A percentile compares a stretch with the other conserved stretches of the same genome.
Conservation (phyloP, 2,329 filamentous ascomycete species). For the Alternaria sp. region DNA sequence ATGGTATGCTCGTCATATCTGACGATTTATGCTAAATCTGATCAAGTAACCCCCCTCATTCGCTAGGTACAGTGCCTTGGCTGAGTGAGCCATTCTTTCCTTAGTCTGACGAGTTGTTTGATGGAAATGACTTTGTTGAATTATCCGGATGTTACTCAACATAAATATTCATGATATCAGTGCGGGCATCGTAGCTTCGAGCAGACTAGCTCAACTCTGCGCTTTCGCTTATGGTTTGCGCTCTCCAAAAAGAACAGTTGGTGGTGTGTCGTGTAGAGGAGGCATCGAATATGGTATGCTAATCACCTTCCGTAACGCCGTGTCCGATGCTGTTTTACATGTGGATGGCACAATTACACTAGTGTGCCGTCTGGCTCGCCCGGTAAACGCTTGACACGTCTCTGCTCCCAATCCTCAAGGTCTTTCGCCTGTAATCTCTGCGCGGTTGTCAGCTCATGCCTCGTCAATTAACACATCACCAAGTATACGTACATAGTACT, state of each 20-base stretch:
- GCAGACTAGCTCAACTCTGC: fast-evolving
- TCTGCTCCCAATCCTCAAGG: constrained; percentile 95
- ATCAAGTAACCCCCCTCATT: too few relatives aligned
- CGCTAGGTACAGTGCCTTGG: too few relatives aligned
- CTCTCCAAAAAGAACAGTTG: too few relatives aligned
- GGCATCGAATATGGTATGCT: neutral
- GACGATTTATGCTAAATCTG: too few relatives aligned
- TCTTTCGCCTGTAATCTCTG: constrained; percentile 87
- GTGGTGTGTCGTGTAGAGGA: neutral
- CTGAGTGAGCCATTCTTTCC: too few relatives aligned
- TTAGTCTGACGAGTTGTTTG: too few relatives aligned
- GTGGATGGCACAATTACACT: constrained; percentile 29
- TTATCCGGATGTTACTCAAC: fast-evolving
- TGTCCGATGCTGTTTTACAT: constrained; percentile 4
- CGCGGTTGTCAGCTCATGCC: constrained; percentile 23
- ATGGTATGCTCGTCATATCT: too few relatives aligned
- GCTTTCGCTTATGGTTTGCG: neutral
- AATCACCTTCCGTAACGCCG: constrained; percentile 6
- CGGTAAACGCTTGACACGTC: constrained; percentile 85
- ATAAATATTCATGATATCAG: neutral
- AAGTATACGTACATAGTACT: constrained; percentile 76
- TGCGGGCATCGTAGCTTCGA: neutral
- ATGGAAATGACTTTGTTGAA: neutral
- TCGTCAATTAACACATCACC: neutral
- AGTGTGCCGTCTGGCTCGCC: constrained; percentile 90